Base-by-base conservation (phyloP, 148 eudicot genomes). In the Amaranthus cruentus region DNA sequence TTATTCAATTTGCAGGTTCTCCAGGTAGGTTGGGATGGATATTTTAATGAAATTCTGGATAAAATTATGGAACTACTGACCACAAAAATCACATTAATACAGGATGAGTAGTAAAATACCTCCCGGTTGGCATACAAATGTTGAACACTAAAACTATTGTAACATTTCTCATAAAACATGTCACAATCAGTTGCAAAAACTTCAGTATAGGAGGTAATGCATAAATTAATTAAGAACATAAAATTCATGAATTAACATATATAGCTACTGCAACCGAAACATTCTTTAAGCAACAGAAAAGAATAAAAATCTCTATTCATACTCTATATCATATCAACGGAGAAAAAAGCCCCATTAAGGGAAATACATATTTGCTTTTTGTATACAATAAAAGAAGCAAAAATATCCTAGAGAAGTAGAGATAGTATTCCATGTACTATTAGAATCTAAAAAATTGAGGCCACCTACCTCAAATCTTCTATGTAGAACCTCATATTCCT, bases 401-500 rank as follows among this genome's bases (percentile, higher is more conserved):
- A 18, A 58, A 55, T 52, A 60, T 9, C 15, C 78, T 49, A 63
- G 53, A 18, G 18, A 18, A 18, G 18, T 18, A 18, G 18, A 69
- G 10, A 74, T 48, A 49, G 47, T 61, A 50, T 51, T 51, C 46
- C 21, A 49, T 74, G 44, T 38, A 52, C 65, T 65, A 77, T 28
- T n/a, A 51, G 56, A 48, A 52, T 52, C 77, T 69, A 46, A 49
- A 64, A 51, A 75, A 56, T 49, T 64, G 44, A 61, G 48, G 42
- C 66, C 68, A 76, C 73, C 79, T 55, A 71, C 51, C 82, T 80
- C 55, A 14, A 75, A 55, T 61, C 51, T 60, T 42, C 61, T 59
- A 66, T 76, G 15, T 49, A 66, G 14, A 55, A 71, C 49, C 55
- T 43, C 53, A 18, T 38, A 9, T 42, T 50, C 54, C 66, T 47